phyloP scores from a whole-genome alignment of 345 rosid genomes.

The Conringia planisiliqua region DNA sequence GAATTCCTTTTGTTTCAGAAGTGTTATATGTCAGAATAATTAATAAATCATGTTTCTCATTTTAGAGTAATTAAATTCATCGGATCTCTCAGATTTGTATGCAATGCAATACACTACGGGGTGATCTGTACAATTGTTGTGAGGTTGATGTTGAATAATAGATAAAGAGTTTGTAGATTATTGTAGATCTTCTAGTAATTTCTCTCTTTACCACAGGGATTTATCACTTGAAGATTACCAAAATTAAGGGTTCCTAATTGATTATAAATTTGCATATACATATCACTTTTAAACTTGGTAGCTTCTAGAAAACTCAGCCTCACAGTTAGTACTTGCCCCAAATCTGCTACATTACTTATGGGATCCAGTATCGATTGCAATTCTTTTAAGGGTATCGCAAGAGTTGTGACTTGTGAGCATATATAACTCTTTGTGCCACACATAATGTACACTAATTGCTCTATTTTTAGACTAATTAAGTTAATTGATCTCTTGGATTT shows the following conservation, averaged over 20 bases:
- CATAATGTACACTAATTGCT: background rate
- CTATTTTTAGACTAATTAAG: background rate
- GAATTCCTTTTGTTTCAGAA: background rate
- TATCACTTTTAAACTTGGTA: background rate
- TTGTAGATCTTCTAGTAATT: background rate
- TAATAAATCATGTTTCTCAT: background rate
- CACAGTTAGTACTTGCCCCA: constrained; percentile 1
- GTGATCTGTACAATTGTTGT: constrained; percentile 5
- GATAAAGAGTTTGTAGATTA: background rate
- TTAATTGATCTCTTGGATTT: constrained; percentile 6
- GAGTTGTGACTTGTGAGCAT: background rate
- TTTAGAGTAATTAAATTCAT: background rate
- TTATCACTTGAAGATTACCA: background rate
- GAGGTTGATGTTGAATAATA: background rate
- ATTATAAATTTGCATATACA: background rate
- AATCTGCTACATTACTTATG: background rate
- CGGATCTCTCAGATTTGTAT: constrained; percentile 25
- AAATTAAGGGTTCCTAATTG: background rate
- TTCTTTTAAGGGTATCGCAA: background rate
- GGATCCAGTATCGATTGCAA: background rate
- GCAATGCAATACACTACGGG: background rate
- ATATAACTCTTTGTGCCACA: background rate
- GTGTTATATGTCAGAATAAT: background rate
- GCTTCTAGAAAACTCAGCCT: background rate
- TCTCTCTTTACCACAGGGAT: background rate